These are phyloP conservation scores for Panicum miliaceum DNA, from an alignment of 176 grass and related monocot species.

Conservation along the genomic window DNA sequence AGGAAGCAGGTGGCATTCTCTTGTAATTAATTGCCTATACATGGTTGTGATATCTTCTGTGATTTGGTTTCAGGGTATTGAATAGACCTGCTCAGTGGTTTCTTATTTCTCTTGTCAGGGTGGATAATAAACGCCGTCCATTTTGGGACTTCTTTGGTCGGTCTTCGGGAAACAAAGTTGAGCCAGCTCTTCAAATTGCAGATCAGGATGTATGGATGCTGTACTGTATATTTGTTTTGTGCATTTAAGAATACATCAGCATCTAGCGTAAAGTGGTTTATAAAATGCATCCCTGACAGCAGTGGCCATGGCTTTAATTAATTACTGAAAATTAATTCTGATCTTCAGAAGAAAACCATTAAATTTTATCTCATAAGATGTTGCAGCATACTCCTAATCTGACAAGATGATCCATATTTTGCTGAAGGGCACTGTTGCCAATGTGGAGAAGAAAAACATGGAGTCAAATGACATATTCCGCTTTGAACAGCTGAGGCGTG, in stretches of 20 bases:
- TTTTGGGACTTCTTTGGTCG: slow-evolving; percentile 69
- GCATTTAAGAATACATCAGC: neutral
- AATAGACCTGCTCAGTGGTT: slow-evolving; percentile 26
- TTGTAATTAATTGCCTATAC: slow-evolving; percentile 2
- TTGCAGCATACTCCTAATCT: slow-evolving; percentile 29
- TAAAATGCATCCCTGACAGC: neutral
- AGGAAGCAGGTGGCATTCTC: slow-evolving; percentile 53
- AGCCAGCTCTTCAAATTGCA: slow-evolving; percentile 37
- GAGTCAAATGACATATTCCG: slow-evolving; percentile 73
- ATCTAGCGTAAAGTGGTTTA: slow-evolving; percentile 6
- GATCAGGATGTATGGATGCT: slow-evolving; percentile 67
- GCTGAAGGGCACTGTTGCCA: slow-evolving; percentile 48
- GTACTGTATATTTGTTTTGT: slow-evolving; percentile 19
- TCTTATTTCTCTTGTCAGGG: slow-evolving; percentile 39
- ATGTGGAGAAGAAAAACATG: slow-evolving; percentile 56
- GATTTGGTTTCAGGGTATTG: slow-evolving; percentile 32
- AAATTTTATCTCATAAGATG: slow-evolving; percentile 26
- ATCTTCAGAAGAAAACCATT: slow-evolving; percentile 16
- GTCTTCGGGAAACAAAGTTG: slow-evolving; percentile 47
- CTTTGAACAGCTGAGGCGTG: slow-evolving; percentile 75
- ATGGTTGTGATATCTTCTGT: slow-evolving; percentile 38
- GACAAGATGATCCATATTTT: neutral
- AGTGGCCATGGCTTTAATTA: neutral
- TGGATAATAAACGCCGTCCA: slow-evolving; percentile 62
- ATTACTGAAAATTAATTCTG: slow-evolving; percentile 26